Evolutionary conservation across 805 yeast genomes (phyloP).

Genomic region (Maudiozyma barnettii): DNA sequence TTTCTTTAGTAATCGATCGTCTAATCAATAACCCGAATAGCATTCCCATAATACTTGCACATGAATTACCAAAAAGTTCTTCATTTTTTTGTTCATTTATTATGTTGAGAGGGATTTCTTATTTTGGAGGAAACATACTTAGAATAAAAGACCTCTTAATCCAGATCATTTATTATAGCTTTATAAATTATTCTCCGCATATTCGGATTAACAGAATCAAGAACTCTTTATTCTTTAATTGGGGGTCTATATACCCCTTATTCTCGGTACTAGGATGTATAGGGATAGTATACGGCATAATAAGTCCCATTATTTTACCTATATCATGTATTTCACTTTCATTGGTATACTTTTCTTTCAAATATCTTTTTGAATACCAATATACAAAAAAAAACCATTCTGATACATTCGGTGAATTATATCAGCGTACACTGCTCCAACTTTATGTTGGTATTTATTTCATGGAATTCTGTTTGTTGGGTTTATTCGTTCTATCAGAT

Average conservation of each 20-base stretch:
- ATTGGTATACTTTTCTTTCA: constrained; percentile 54
- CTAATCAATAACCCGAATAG: constrained; percentile 62
- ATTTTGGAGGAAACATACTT: constrained; percentile 62
- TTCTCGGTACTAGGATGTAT: constrained; percentile 71
- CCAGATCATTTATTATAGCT: constrained; percentile 28
- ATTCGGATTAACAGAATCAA: constrained; percentile 38
- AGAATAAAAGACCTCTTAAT: constrained; percentile 45
- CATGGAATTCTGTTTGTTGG: constrained; percentile 67
- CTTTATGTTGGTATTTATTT: constrained; percentile 76
- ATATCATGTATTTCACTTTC: constrained; percentile 49
- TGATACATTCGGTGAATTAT: constrained; percentile 61
- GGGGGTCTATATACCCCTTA: constrained; percentile 76
- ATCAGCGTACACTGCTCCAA: constrained; percentile 67
- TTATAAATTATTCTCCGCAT: constrained; percentile 53
- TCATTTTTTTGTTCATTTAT: constrained; percentile 76
- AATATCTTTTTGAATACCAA: constrained; percentile 54
- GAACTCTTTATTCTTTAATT: constrained; percentile 39
- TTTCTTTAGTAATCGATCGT: constrained; percentile 52
- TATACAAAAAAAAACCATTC: constrained; percentile 42
- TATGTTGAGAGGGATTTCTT: constrained; percentile 63
- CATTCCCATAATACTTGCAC: constrained; percentile 62
- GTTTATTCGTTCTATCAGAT: constrained; percentile 59
- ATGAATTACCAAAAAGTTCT: constrained; percentile 76
- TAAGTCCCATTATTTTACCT: constrained; percentile 68
- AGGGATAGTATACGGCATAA: constrained; percentile 66